Evolutionary conservation across 2,329 filamentous ascomycete species (phyloP), one percentile per base, ranked within the genome.

Genomic region (Aspergillus pseudonomiae): DNA sequence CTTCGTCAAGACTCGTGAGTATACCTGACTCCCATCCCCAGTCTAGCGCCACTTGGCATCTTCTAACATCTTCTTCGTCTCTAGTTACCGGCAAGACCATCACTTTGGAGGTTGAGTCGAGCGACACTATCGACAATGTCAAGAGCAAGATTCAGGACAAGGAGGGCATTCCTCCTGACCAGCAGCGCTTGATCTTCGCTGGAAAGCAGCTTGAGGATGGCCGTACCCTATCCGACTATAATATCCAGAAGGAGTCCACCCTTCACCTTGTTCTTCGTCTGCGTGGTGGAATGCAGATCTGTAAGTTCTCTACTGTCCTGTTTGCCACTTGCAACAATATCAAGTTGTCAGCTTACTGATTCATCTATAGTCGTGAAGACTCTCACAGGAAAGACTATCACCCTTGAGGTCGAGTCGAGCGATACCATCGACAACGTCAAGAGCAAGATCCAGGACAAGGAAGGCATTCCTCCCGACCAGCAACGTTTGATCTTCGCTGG

Each of bases 391-490:
- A 87, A 89, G 82, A 89, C 87, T 67, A 89, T 89, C 77, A 89
- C 87, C 34, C 79, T 89, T 7, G 87, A 89, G 78, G 87, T 89
- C 9, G 87, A 89, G 77, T 87, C 85, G 19, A 91, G 88, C 0
- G 93, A 96, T 73, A 96, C 93, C 46, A 96, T 96, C 80, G 93
- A 97, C 84, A 97, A 97, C 67, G 94, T 97, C 45, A 97, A 97
- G 88, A 89, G 86, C 57, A 97, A 97, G 87, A 97, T 97, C 50
- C 94, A 97, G 81, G 94, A 97, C 76, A 97, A 97, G 88, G 94
- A 97, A 81, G 94, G 94, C 30, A 97, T 97, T 62, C 94, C 94
- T 54, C 94, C 94, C 12, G 94, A 97, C 77, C 94, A 98, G 82
- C 94, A 97, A 84, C 94, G 94, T 72, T 81, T 97, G 70, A 97